These are phyloP conservation scores for Talaromyces trachyspermus DNA, from an alignment of 495 filamentous ascomycete genomes.

Conservation along the genomic window DNA sequence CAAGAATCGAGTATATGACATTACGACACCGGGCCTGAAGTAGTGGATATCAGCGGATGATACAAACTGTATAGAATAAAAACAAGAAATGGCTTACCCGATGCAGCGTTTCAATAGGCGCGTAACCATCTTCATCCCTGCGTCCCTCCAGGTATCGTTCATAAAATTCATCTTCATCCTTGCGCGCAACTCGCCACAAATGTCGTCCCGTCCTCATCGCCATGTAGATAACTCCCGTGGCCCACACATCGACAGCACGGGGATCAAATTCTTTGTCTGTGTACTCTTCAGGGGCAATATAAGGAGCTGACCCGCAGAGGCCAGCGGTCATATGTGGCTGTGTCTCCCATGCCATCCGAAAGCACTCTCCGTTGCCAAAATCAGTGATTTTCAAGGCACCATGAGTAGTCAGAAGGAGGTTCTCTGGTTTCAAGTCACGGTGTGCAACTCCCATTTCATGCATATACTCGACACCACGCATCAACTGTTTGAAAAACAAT, in stretches of 20 bases:
- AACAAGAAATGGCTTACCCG: conserved; percentile 55
- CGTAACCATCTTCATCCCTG: conserved; percentile 89
- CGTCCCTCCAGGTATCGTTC: conserved; percentile 86
- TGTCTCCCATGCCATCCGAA: conserved; percentile 99
- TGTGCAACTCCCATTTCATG: conserved; percentile 99
- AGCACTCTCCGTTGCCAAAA: conserved; percentile 98
- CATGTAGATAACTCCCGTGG: conserved; percentile 98
- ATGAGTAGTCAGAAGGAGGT: conserved; percentile 85
- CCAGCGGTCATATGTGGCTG: conserved; percentile 97
- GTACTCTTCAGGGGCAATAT: conserved; percentile 98
- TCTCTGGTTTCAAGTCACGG: conserved; percentile 95
- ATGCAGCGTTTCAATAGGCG: conserved; percentile 90
- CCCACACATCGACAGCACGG: conserved; percentile 94
- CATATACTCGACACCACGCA: conserved; percentile 99
- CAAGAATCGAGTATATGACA: conserved; percentile 96
- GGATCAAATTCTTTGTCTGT: conserved; percentile 92
- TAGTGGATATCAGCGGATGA: neutral
- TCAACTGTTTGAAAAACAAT: conserved; percentile 99
- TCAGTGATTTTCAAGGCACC: conserved; percentile 98
- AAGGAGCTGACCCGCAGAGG: conserved; percentile 91
- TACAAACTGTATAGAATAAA: conserved; percentile 1
- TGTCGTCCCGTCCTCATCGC: conserved; percentile 96
- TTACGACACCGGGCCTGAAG: conserved; percentile 88
- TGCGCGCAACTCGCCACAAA: conserved; percentile 90
- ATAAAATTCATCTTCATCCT: conserved; percentile 96